Evolutionary conservation across 257 asterid species (phyloP).

Genomic region (Cinchona pubescens): DNA sequence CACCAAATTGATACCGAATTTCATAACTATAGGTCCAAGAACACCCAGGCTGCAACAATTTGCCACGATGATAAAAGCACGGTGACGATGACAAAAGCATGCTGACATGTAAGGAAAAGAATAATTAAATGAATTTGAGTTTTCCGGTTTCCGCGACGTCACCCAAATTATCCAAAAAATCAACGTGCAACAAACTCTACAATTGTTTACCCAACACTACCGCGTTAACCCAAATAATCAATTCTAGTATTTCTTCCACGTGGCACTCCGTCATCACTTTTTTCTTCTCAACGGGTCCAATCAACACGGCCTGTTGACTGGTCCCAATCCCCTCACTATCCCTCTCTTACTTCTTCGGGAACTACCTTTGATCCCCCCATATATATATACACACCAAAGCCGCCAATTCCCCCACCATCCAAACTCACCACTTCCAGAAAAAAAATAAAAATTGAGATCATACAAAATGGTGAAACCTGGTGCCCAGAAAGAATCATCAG

Average conservation of each 20-base stretch:
- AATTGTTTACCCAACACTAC: not conserved
- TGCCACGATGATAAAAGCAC: too few relatives aligned
- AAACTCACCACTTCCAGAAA: not conserved
- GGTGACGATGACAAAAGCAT: too few relatives aligned
- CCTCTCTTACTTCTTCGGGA: not conserved
- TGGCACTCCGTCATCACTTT: constrained; percentile 4
- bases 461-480: constrained; percentile 48
- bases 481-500: constrained; percentile 18
- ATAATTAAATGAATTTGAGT: too few relatives aligned
- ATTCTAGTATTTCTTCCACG: constrained; percentile 9
- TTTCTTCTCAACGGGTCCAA: not conserved
- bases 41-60: too few relatives aligned
- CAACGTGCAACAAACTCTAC: not conserved
- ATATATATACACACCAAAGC: constrained; percentile 41
- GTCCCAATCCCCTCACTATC: constrained; percentile 11
- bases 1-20: too few relatives aligned
- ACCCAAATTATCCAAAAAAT: constrained; percentile 6
- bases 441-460: not conserved
- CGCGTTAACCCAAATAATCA: constrained; percentile 33
- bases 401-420: constrained; percentile 39
- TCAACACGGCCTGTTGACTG: constrained; percentile 37
- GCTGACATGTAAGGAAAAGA: not conserved
- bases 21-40: too few relatives aligned
- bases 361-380: constrained; percentile 1
- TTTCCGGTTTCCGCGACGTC: constrained; percentile 10